Base-by-base conservation (phyloP, 2,329 filamentous ascomycete genomes). In the Fusarium continuum region DNA sequence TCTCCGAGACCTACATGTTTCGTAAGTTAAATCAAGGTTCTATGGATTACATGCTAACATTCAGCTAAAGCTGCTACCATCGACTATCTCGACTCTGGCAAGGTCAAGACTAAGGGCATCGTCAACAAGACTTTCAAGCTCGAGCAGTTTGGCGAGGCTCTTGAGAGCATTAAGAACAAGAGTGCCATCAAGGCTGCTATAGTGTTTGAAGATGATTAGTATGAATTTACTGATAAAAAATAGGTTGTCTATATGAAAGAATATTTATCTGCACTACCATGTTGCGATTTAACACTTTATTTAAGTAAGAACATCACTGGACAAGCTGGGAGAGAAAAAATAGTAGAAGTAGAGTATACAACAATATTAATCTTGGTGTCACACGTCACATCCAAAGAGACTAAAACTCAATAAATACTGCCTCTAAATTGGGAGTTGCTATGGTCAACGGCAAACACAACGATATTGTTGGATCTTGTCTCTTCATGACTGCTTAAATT, bases 1-100 rank as follows among this genome's bases (percentile, higher is more conserved):
- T 91, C 78, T 90, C 86, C 41, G 88, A 91, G 75, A 89, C 87
- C 20, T 89, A 87, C 77, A 90, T 89, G 82, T 90, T 90, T 81
- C 88, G 78, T 80, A 76, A 71, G 77, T 76, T 19, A 10, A 36
- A 7, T 10, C 2, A 23, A 4, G 6, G 11, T 14, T 16, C 2
- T 4, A 8, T 29, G 14, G 9, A n/a, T 25, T 11, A 7, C 22
- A 25, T 40, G 11, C 43, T 57, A 17, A 57, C 22, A 14, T 40
- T 13, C 10, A 19, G 11, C 4, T 38, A 3, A 39, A 78, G 76
- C 80, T 9, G 75, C 80, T 53, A 83, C 80, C 5, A 78, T 81
- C 43, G 77, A 80, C 72, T 81, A 85, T 73, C 80, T 86, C 25
- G 83, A 87, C 70, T 82, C 79, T 16, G 84, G 85, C 52, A 87